Base-by-base conservation (phyloP, 495 filamentous ascomycete genomes). In the Amorphotheca resinae region DNA sequence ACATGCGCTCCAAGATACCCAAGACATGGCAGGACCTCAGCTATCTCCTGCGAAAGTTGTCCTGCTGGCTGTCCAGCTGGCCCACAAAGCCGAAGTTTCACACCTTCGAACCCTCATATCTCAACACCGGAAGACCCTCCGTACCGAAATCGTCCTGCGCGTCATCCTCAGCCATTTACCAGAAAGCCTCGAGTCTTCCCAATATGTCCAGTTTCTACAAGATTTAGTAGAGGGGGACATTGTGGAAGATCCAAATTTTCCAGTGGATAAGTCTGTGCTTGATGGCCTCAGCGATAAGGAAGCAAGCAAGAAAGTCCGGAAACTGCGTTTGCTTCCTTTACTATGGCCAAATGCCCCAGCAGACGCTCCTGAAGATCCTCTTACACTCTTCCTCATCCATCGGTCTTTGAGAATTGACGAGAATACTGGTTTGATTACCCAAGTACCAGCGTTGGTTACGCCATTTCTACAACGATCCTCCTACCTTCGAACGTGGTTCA, bases 161-260 rank as follows among this genome's bases (percentile, higher is more conserved):
- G 81, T 95, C 38, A 62, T 94, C 46, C 70, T 95, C 45, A 93
- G 82, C 41, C 91, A 78, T 50, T 72, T 95, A 5, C 87, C 88
- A 26, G 87, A 91, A 57, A 82, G 72, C 37, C 63, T 74, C 9
- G 73, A 75, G 12, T 81, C 87, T 21, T 66, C 59, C 17, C 51
- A 64, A 28, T 93, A 93, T 56, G 67, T 70, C 9, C 57, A 65
- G 12, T 58, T 60, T 9, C 67, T 70, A 15, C 48, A 62, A 3
- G 49, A 65, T 9, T 47, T 56, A 25, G 38, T 41, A 12, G 48
- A 61, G 23, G 45, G 42, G 11, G 16, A 39, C 51, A 1, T 57
- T 55, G 21, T 47, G 42, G 20, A 39, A 33, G 52, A 49, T 17
- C 23, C 42, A 17, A 18, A 25, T 26, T 55, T 26, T 56, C 21